phyloP scores from a whole-genome alignment of 2,329 filamentous ascomycete species.

The Alternaria burnsii region DNA sequence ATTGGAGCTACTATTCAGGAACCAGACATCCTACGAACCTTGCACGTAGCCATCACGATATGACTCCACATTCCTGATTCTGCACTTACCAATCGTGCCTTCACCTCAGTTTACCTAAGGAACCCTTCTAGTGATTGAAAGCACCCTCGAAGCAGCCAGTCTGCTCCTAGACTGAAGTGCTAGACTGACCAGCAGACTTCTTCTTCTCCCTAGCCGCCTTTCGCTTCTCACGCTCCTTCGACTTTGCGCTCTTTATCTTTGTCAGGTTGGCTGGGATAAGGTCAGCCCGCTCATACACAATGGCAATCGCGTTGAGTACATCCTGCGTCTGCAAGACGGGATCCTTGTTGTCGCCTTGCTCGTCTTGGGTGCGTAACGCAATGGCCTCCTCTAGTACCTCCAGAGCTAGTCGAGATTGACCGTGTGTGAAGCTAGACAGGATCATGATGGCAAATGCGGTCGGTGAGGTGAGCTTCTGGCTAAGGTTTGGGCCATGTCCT shows the following conservation, averaged over 20 bases:
- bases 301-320: conserved; percentile 13
- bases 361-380: conserved; percentile 7
- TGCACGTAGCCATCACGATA: neutral
- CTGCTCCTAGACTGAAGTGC: neutral
- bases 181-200: neutral
- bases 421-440: conserved; percentile 15
- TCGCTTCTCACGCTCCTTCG: conserved; percentile 14
- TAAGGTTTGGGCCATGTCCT: neutral
- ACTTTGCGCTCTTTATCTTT: conserved; percentile 16
- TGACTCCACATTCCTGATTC: rapidly evolving
- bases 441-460: neutral
- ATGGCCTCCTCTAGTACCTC: conserved; percentile 15
- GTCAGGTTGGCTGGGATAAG: conserved; percentile 12
- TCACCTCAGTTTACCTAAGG: neutral
- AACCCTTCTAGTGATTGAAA: rapidly evolving
- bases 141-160: neutral
- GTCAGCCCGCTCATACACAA: conserved; percentile 20
- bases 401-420: conserved; percentile 10
- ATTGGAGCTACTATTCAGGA: neutral
- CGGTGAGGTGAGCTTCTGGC: neutral
- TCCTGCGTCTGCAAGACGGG: conserved; percentile 5
- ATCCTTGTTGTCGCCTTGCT: conserved; percentile 1
- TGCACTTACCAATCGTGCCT: neutral
- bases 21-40: neutral
- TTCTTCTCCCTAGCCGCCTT: conserved; percentile 9